These are phyloP conservation scores for Xylaria multiplex DNA, from an alignment of 2,329 filamentous ascomycete genomes.

Conservation along the genomic window DNA sequence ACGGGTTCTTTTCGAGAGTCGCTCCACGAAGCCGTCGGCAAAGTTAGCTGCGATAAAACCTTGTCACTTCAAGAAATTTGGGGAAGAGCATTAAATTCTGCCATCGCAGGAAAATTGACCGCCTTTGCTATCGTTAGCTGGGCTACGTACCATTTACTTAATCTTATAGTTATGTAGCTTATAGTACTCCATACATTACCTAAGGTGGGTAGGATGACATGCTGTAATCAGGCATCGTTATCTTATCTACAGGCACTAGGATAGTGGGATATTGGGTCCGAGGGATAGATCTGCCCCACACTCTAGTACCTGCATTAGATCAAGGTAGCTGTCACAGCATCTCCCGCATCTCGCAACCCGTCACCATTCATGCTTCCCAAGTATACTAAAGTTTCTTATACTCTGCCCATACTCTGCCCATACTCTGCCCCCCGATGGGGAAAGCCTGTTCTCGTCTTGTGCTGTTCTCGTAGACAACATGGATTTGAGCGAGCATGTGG, in stretches of 20 bases:
- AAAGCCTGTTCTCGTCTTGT: background rate
- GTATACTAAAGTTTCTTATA: background rate
- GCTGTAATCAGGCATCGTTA: constrained; percentile 5
- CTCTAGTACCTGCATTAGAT: constrained; percentile 14
- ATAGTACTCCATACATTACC: too few relatives aligned
- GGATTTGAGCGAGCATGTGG: background rate
- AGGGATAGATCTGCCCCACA: too few relatives aligned
- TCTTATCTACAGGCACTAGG: background rate
- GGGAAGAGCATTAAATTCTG: constrained; percentile 38
- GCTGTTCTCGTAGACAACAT: constrained; percentile 1
- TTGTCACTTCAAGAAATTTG: background rate
- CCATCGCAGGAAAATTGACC: constrained; percentile 45
- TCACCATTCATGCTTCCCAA: background rate
- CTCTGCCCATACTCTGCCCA: background rate
- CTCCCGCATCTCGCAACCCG: too few relatives aligned
- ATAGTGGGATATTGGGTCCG: too few relatives aligned
- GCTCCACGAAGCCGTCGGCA: background rate
- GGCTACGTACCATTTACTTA: too few relatives aligned
- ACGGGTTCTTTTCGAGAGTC: background rate
- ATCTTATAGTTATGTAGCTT: too few relatives aligned
- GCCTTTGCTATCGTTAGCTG: constrained; percentile 40
- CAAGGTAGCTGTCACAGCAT: background rate
- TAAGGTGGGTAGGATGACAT: background rate
- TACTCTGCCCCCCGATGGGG: background rate
- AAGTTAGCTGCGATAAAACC: background rate